A percentile compares a stretch with the other conserved stretches of the same genome.
These are phyloP conservation scores for Vigna nakashimae DNA, from an alignment of 306 rosid species.

Conservation along the genomic window DNA sequence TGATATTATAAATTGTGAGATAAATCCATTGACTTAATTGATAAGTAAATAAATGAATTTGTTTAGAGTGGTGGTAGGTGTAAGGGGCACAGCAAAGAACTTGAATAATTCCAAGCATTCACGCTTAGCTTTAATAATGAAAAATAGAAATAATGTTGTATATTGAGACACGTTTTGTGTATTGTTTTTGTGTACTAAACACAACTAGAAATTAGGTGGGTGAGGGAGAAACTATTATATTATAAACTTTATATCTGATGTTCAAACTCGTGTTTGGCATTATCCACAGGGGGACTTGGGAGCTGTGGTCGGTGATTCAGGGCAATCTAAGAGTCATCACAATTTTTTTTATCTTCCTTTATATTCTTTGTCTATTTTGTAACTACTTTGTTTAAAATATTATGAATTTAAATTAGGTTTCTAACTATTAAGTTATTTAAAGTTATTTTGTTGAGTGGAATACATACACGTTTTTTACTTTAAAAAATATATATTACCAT, in stretches of 20 bases:
- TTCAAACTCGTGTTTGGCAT: no score
- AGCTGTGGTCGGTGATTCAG: no score
- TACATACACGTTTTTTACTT: no score
- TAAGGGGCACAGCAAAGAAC: neutral
- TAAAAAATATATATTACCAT: no score
- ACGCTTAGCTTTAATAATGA: neutral
- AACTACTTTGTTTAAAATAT: no score
- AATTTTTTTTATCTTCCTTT: no score
- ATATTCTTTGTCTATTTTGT: no score
- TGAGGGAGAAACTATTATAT: neutral
- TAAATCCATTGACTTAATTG: neutral
- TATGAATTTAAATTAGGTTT: no score
- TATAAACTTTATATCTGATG: neutral
- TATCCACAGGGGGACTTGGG: no score
- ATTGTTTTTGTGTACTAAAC: neutral
- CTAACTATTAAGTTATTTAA: no score
- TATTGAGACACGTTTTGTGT: neutral
- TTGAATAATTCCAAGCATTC: conserved; percentile 9
- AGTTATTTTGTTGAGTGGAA: no score
- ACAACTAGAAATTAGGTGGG: neutral
- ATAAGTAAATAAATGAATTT: neutral
- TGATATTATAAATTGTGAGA: no score
- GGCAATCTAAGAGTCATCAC: neutral
- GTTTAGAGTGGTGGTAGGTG: neutral
- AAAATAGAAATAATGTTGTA: neutral